Conservation (phyloP, 345 rosid species). For the Isatis tinctoria region DNA sequence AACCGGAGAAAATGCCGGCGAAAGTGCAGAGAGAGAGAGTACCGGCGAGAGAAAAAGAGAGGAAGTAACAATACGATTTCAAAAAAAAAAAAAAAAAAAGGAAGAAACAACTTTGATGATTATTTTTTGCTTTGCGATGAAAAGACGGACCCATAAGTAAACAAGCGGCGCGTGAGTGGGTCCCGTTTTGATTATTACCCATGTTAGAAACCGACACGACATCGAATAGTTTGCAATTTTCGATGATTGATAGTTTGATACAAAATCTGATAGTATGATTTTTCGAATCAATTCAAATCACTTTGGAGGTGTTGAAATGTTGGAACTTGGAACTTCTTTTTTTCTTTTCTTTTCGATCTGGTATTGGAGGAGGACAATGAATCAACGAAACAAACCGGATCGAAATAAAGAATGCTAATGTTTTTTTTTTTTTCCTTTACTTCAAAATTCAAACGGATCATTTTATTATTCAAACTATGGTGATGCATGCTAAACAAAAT, state of each 20-base stretch:
- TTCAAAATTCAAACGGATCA: no score
- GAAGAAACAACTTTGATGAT: background rate
- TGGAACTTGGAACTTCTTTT: background rate
- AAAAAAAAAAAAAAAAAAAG: background rate
- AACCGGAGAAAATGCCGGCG: constrained; percentile 9
- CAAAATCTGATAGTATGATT: background rate
- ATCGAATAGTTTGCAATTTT: background rate
- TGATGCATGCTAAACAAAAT: no score
- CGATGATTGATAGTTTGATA: background rate
- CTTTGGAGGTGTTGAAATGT: background rate
- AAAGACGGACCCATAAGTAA: background rate
- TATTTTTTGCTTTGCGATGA: background rate
- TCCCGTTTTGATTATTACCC: constrained; percentile 15
- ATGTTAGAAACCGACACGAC: constrained; percentile 14
- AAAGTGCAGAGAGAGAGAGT: constrained; percentile 6
- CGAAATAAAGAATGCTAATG: no score
- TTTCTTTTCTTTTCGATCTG: background rate
- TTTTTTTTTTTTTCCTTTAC: no score
- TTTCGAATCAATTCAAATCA: background rate
- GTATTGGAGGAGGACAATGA: background rate
- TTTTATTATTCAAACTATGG: no score
- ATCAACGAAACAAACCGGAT: background rate
- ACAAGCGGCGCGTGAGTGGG: constrained; percentile 23
- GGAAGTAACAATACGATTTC: background rate
- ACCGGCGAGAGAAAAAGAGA: background rate